Evolutionary conservation across 179 eudicot species (phyloP).

Genomic region (Amaranthus tricolor): DNA sequence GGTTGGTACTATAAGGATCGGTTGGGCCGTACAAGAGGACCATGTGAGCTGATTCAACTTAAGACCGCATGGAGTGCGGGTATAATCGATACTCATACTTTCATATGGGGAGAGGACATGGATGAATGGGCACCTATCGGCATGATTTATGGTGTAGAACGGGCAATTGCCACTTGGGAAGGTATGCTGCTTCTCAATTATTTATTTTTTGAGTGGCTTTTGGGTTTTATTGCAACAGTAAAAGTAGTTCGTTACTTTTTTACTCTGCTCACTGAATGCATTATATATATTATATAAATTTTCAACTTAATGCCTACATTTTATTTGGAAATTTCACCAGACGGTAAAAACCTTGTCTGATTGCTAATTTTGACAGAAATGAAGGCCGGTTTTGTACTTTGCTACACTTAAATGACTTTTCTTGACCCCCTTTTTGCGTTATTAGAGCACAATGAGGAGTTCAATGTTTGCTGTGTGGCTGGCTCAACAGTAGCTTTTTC

Average conservation of each 20-base stretch:
- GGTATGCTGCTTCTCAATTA: slow-evolving; percentile 42
- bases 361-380: background rate
- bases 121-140: slow-evolving; percentile 98
- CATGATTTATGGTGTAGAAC: slow-evolving; percentile 87
- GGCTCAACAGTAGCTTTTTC: background rate
- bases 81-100: slow-evolving; percentile 78
- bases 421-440: background rate
- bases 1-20: slow-evolving; percentile 85
- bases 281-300: background rate
- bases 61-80: slow-evolving; percentile 96
- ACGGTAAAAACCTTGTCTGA: background rate
- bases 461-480: background rate
- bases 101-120: slow-evolving; percentile 95
- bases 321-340: too few relatives aligned
- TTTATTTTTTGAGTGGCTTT: background rate
- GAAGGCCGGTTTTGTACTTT: background rate
- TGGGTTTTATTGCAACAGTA: background rate
- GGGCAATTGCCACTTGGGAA: slow-evolving; percentile 93
- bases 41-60: slow-evolving; percentile 83
- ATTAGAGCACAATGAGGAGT: background rate
- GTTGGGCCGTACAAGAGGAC: slow-evolving; percentile 85
- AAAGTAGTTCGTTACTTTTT: background rate
- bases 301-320: too few relatives aligned
- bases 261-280: background rate
- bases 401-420: background rate